Evolutionary conservation across 1,284 basidiomycete genomes (phyloP), one percentile per base, ranked within the genome.

Genomic region (Boletus smithii): DNA sequence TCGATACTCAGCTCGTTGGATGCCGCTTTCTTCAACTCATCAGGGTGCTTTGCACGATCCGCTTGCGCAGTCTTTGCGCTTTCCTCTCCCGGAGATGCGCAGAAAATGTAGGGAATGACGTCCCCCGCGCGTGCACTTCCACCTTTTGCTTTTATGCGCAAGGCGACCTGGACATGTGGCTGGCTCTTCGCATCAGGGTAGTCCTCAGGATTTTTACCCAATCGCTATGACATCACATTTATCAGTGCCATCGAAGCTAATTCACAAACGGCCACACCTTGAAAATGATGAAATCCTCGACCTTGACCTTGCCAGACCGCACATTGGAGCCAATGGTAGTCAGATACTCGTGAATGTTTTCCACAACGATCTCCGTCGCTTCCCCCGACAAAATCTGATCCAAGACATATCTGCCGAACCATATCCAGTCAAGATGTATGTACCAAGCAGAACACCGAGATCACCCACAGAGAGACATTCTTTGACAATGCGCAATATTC

Each of bases 101-200:
- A 99, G 63, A 99, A 97, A 46, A 99, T 81, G 67, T 99, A 99
- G 0, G 95, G 86, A 53, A 99, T 91, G 50, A 99, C 95, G 66
- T 98, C 95, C 41, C 95, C 94, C 4, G 79, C 81, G 31, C 87
- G 83, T 1, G 91, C 88, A 16, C 81, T 82, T 5, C 80, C 81
- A 26, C 94, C 93, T 56, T 83, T 87, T 2, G 83, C 78, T 69
- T 95, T 95, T 85, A 97, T 85, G 24, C 91, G 80, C 49, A 97
- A 72, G 0, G 95, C 95, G 11, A 99, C 97, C 60, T 97, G 94
- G 1, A 99, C 97, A 62, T 99, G 97, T 1, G 95, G 95, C 60
- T 95, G 94, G 34, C 79, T 83, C 70, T 97, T 97, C 20, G 83
- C 89, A 63, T 98, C 95, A 0, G 95, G 94, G 62, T 98, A 99